These are phyloP conservation scores for Rhododendron henanense DNA, from an alignment of 148 eudicot species.

Conservation along the genomic window DNA sequence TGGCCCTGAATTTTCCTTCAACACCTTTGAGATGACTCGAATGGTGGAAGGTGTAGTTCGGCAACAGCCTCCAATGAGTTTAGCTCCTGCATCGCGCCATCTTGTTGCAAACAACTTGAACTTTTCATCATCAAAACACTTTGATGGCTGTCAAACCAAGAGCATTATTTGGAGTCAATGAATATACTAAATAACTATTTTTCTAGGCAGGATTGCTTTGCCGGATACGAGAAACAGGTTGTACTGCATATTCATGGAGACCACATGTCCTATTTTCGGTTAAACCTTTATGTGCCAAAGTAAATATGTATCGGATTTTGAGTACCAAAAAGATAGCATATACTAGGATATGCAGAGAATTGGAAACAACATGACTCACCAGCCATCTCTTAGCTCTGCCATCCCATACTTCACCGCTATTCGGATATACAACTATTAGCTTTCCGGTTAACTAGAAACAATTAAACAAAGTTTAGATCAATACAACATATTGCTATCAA, in stretches of 20 bases:
- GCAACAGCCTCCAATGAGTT: constrained; percentile 85
- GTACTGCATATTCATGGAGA: neutral
- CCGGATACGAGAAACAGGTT: neutral
- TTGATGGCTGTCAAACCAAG: constrained; percentile 51
- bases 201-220: neutral
- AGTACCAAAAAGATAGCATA: no score
- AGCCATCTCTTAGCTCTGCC: constrained; percentile 79
- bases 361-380: constrained; percentile 41
- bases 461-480: neutral
- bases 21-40: constrained; percentile 45
- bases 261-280: neutral
- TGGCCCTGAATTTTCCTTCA: constrained; percentile 27
- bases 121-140: constrained; percentile 59
- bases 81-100: constrained; percentile 84
- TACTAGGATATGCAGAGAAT: neutral
- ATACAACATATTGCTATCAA: neutral
- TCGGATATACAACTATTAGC: constrained; percentile 73
- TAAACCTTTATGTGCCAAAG: neutral
- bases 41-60: constrained; percentile 71
- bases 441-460: constrained; percentile 52
- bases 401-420: constrained; percentile 88
- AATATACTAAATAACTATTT: neutral
- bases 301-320: neutral
- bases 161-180: neutral
- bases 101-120: constrained; percentile 45